Percentiles rank a stretch among this genome's conserved stretches.
Evolutionary conservation across 2,329 filamentous ascomycete species (phyloP).

Genomic region (Alternaria novae-zelandiae): DNA sequence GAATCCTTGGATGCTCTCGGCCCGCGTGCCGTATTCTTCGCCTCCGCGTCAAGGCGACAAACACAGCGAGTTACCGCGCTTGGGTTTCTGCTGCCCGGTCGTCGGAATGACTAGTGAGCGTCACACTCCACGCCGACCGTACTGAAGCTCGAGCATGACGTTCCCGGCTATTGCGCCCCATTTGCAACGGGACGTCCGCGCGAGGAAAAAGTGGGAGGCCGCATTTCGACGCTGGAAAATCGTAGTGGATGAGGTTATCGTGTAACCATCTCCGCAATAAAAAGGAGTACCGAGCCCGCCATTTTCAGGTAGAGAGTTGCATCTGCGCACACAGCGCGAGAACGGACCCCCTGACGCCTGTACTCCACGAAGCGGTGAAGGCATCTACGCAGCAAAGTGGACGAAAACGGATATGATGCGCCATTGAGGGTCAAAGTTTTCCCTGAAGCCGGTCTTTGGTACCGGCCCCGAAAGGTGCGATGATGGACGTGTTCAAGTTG

Average conservation of each 20-base stretch:
- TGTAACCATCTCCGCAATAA: neutral
- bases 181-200: neutral
- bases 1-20: fast-evolving
- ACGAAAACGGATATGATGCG: neutral
- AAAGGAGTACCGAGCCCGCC: neutral
- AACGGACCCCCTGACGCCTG: neutral
- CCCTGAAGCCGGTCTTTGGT: neutral
- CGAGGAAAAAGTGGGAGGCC: neutral
- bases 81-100: neutral
- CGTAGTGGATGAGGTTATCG: neutral
- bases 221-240: neutral
- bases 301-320: neutral
- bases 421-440: neutral
- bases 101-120: neutral
- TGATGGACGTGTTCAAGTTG: neutral
- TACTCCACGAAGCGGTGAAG: neutral
- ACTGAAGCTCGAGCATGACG: neutral
- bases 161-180: neutral
- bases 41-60: neutral
- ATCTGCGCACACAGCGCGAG: neutral
- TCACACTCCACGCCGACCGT: neutral
- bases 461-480: neutral
- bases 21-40: neutral
- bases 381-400: neutral
- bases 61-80: neutral